These are phyloP conservation scores for Remersonia thermophila DNA, from an alignment of 2,329 filamentous ascomycete species.

Conservation along the genomic window DNA sequence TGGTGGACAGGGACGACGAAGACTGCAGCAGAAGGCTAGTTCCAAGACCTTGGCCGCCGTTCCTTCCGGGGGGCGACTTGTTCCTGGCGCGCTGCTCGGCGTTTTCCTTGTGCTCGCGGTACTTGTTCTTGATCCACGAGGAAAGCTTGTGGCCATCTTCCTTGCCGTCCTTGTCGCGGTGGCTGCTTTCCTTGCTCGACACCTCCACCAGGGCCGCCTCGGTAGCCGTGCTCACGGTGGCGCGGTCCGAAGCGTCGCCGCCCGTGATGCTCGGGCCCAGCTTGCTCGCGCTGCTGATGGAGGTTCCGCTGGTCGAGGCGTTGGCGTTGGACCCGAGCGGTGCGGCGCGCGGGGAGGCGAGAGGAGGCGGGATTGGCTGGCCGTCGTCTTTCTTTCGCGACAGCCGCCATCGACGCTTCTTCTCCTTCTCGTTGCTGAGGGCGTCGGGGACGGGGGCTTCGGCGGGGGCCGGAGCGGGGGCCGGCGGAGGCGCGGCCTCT, in stretches of 20 bases:
- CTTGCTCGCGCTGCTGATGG: constrained; percentile 49
- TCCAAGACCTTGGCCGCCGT: constrained; percentile 14
- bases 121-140: constrained; percentile 48
- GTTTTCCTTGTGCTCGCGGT: constrained; percentile 46
- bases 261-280: constrained; percentile 35
- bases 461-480: constrained; percentile 12
- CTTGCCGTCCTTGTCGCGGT: constrained; percentile 11
- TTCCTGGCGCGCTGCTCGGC: constrained; percentile 38
- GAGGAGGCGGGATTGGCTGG: constrained; percentile 26
- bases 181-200: constrained; percentile 22
- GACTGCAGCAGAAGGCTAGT: constrained; percentile 18
- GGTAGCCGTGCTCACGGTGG: constrained; percentile 18
- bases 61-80: constrained; percentile 39
- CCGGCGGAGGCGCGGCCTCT: not conserved
- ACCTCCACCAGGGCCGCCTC: constrained; percentile 29
- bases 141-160: constrained; percentile 41
- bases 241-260: constrained; percentile 38
- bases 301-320: constrained; percentile 55
- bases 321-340: constrained; percentile 47
- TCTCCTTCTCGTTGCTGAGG: constrained; percentile 40
- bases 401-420: constrained; percentile 60
- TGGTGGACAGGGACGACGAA: constrained; percentile 31
- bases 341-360: constrained; percentile 33
- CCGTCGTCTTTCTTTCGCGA: constrained; percentile 53
- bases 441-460: constrained; percentile 9